Conservation (phyloP, 1,284 basidiomycete genomes). For the Puccinia brachypodii region DNA sequence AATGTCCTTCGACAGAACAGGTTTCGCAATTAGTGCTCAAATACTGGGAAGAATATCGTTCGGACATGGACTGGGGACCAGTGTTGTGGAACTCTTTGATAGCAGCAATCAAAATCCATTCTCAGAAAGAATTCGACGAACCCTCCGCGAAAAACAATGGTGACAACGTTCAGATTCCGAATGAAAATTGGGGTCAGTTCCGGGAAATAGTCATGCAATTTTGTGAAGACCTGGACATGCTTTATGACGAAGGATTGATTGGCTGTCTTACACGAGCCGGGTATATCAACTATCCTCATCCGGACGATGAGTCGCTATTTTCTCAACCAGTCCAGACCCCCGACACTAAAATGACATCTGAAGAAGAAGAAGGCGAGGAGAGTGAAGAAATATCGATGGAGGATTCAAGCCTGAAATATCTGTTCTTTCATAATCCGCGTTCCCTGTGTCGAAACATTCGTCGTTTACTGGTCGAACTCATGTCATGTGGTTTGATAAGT, state of each 20-base stretch:
- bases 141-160: not conserved
- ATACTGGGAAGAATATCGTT: conserved; percentile 42
- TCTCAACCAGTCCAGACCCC: not conserved
- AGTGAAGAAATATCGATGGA: conserved; percentile 18
- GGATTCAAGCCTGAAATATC: not conserved
- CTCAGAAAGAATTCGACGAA: conserved; percentile 17
- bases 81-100: conserved; percentile 40
- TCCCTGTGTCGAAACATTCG: conserved; percentile 28
- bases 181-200: not conserved
- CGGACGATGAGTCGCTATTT: conserved; percentile 26
- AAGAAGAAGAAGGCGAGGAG: conserved; percentile 46
- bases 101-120: conserved; percentile 18
- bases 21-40: conserved; percentile 20
- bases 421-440: conserved; percentile 19
- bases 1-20: conserved; percentile 24
- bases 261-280: conserved; percentile 19
- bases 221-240: conserved; percentile 43
- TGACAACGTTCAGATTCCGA: not conserved
- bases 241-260: conserved; percentile 30
- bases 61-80: conserved; percentile 33
- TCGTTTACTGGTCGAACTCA: conserved; percentile 30
- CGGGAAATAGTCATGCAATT: conserved; percentile 34
- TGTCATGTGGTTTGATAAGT: conserved; percentile 35
- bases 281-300: conserved; percentile 20
- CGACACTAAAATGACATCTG: conserved; percentile 19